Base-by-base conservation (phyloP, 768 basidiomycete genomes). In the Mycena sanguinolenta region DNA sequence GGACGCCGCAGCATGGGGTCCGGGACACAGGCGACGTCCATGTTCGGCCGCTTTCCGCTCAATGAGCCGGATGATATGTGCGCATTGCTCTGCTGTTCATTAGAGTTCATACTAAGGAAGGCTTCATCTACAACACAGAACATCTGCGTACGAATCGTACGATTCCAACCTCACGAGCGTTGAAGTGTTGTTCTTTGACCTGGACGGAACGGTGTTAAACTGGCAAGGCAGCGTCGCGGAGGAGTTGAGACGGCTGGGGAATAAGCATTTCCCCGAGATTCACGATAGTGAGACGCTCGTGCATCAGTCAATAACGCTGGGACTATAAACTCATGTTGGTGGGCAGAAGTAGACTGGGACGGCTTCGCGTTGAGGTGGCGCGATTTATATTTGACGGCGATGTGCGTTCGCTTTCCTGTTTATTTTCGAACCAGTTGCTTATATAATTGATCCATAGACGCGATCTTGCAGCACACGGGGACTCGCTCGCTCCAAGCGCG, bases 161-260 rank as follows among this genome's bases (percentile, higher is more conserved):
- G 65, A 69, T 32, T 57, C 65, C 17, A 73, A 30, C 39, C 44
- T 73, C 32, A 70, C 72, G 0, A 67, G 61, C 38, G 69, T 73
- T 23, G 72, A 73, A 21, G 65, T 73, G 10, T 23, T 73, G 7
- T 73, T 73, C 62, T 73, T 73, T 25, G 72, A 73, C 46, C 69
- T 73, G 23, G 72, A 73, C 42, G 72, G 72, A 21, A 70, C 72
- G 2, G 65, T 70, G 19, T 50, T 73, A 25, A 38, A 73, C 23
- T 73, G 72, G 72, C 69, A 67, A 5, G 69, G 65, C 8, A 67
- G 61, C 12, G 65, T 73, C 27, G 61, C 62, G 19, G 65, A 53
- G 2, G 72, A 73, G 54, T 34, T 73, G 27, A 53, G 63, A 14
- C 58, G 65, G 2, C 50, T 38, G 28, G 72, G 54, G 12, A 57